Percentiles rank a stretch among this genome's conserved stretches.
Conservation (phyloP, 2,329 filamentous ascomycete species). For the Cytospora piceicola region DNA sequence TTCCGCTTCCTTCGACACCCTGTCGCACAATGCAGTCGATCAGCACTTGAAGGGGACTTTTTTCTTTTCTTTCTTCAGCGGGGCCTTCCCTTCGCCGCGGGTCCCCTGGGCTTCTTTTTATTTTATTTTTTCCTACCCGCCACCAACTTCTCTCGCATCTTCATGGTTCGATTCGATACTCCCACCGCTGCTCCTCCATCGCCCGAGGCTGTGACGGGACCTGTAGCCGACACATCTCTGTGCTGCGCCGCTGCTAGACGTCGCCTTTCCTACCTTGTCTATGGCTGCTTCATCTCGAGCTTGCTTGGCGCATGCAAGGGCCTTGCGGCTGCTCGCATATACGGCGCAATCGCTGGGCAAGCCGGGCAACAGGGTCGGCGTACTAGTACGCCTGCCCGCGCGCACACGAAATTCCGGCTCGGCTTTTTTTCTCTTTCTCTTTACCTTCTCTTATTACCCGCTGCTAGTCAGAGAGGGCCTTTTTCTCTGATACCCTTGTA, state of each 20-base stretch:
- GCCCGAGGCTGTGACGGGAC: not conserved
- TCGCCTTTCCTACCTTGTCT: not conserved
- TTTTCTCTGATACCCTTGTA: slow-evolving; percentile 11
- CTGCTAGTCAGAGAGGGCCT: slow-evolving; percentile 20
- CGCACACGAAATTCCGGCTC: slow-evolving; percentile 3
- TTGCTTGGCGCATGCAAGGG: not conserved
- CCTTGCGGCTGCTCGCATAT: not conserved
- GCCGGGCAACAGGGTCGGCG: not conserved
- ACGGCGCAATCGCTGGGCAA: not conserved
- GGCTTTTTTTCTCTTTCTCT: not conserved
- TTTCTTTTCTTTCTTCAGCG: not conserved
- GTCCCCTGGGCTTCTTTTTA: slow-evolving; percentile 5
- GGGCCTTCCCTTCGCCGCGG: not conserved
- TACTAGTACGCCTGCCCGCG: not conserved
- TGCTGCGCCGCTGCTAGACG: not conserved
- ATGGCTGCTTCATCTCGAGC: not conserved
- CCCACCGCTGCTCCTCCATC: not conserved
- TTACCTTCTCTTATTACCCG: slow-evolving; percentile 13
- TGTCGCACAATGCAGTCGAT: not conserved
- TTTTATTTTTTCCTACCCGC: too few species aligned
- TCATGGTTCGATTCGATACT: not conserved
- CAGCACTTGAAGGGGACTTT: not conserved
- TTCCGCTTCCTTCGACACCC: slow-evolving; percentile 18
- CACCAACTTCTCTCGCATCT: not conserved
- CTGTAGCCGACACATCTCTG: too few species aligned